phyloP scores from a whole-genome alignment of 2,329 filamentous ascomycete species.

The Monosporascus sp. region DNA sequence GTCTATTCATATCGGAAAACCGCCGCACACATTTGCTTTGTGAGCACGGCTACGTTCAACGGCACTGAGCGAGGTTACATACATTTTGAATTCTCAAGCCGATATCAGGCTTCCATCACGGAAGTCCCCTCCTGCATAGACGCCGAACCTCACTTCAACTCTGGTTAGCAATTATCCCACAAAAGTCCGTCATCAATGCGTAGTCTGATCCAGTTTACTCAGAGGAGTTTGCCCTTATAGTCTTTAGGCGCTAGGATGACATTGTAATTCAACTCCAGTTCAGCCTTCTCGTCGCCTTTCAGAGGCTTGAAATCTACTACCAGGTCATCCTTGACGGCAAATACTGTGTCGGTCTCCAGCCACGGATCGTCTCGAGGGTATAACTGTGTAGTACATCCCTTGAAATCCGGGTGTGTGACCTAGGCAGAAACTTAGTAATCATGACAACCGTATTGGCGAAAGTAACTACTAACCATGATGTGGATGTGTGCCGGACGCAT shows the following conservation, averaged over 20 bases:
- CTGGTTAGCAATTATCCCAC: neutral
- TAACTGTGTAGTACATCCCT: slow-evolving; percentile 68
- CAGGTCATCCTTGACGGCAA: slow-evolving; percentile 49
- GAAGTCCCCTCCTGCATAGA: no score
- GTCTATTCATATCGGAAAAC: no score
- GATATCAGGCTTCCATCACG: no score
- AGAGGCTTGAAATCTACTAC: slow-evolving; percentile 44
- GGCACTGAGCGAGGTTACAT: no score
- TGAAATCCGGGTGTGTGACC: slow-evolving; percentile 59
- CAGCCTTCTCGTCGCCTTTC: slow-evolving; percentile 23
- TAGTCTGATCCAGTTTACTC: neutral
- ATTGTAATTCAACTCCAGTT: slow-evolving; percentile 29
- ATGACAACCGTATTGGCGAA: no score
- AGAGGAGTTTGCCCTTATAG: slow-evolving; percentile 35
- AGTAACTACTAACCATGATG: slow-evolving; percentile 36
- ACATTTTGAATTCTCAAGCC: no score
- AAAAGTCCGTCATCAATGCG: neutral
- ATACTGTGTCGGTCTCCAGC: slow-evolving; percentile 46
- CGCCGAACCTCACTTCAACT: no score
- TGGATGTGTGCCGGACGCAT: slow-evolving; percentile 47
- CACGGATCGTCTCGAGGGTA: slow-evolving; percentile 66
- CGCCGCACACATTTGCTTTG: no score
- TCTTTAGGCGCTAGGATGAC: slow-evolving; percentile 38
- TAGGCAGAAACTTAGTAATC: slow-evolving; percentile 9
- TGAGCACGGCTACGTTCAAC: no score